Percentiles rank a stretch among this genome's conserved stretches.
These are phyloP conservation scores for Quercus gilva DNA, from an alignment of 306 rosid genomes.

Conservation along the genomic window DNA sequence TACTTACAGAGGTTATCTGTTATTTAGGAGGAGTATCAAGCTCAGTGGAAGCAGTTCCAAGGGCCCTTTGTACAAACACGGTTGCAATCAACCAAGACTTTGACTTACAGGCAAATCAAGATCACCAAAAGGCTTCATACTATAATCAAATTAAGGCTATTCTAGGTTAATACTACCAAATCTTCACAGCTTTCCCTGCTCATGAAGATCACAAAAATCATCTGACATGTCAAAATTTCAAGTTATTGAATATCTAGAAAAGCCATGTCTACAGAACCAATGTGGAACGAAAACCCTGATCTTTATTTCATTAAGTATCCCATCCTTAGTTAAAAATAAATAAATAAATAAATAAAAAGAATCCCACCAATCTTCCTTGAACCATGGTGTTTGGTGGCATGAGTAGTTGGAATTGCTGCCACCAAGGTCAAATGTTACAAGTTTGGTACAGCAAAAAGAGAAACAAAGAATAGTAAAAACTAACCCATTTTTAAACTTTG, in stretches of 20 bases:
- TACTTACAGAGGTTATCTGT: not conserved
- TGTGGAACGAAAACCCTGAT: not conserved
- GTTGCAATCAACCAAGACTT: conserved; percentile 3
- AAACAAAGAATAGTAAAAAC: not conserved
- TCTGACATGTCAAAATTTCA: not conserved
- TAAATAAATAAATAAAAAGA: too few species aligned
- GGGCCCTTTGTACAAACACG: conserved; percentile 8
- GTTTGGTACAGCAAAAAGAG: too few species aligned
- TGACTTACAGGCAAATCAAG: conserved; percentile 7
- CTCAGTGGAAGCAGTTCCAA: not conserved
- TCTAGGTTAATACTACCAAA: not conserved
- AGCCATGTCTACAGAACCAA: not conserved
- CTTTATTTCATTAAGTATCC: not conserved
- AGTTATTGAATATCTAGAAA: not conserved
- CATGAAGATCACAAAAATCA: not conserved
- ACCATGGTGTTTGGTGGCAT: not conserved
- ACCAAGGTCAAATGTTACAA: too few species aligned
- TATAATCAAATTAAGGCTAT: conserved; percentile 6
- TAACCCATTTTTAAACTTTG: not conserved
- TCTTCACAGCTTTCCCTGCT: not conserved
- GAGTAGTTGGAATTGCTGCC: too few species aligned
- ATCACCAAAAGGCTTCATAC: conserved; percentile 5
- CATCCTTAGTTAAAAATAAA: too few species aligned
- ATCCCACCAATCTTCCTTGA: not conserved
- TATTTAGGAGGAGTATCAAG: conserved; percentile 1